phyloP scores from a whole-genome alignment of 2,329 filamentous ascomycete genomes.

The Coniochaeta hoffmannii region DNA sequence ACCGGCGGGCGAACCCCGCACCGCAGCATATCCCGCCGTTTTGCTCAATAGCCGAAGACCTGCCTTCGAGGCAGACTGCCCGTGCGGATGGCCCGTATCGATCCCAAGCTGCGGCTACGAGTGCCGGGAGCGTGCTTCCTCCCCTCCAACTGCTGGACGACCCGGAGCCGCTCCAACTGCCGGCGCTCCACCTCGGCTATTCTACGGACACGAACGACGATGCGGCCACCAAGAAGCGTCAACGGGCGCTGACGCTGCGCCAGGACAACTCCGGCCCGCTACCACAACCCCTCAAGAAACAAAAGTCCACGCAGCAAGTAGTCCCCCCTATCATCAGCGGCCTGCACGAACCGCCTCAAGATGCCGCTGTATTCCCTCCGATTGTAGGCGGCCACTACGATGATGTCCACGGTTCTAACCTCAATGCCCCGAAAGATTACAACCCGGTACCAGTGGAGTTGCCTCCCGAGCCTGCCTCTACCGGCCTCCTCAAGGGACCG shows the following conservation, averaged over 20 bases:
- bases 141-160: constrained; percentile 34
- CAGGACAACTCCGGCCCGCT: constrained; percentile 55
- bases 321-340: constrained; percentile 60
- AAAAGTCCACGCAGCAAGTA: constrained; percentile 49
- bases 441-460: background rate
- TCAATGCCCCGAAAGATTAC: constrained; percentile 32
- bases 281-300: constrained; percentile 58
- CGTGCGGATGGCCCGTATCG: constrained; percentile 8
- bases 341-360: constrained; percentile 53
- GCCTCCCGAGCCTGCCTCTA: background rate
- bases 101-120: constrained; percentile 9
- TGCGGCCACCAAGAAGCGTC: constrained; percentile 46
- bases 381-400: constrained; percentile 46
- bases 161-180: constrained; percentile 16
- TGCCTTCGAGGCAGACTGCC: constrained; percentile 9
- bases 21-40: constrained; percentile 19
- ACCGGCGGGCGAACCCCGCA: constrained; percentile 23
- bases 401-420: constrained; percentile 32
- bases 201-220: constrained; percentile 35
- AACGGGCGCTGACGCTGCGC: constrained; percentile 37
- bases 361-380: constrained; percentile 55
- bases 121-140: constrained; percentile 21
- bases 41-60: constrained; percentile 9
- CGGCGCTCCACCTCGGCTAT: constrained; percentile 24
- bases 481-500: no score